These are phyloP conservation scores for Auriscalpium orientale DNA, from an alignment of 768 basidiomycete genomes.

Conservation along the genomic window DNA sequence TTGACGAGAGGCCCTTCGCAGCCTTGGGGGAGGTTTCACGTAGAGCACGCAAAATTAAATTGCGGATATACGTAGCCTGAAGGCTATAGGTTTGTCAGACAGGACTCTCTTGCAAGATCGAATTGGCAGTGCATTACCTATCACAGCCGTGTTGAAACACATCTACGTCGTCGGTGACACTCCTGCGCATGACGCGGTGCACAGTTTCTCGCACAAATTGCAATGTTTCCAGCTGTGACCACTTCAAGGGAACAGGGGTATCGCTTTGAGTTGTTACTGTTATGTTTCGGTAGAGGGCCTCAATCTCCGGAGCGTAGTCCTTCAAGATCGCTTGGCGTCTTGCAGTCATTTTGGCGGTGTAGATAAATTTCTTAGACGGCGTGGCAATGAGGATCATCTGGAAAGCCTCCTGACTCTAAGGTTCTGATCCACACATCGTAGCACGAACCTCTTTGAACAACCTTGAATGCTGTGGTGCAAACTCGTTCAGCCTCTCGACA, in stretches of 20 bases:
- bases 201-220: conserved; percentile 29
- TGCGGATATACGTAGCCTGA: conserved; percentile 22
- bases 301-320: conserved; percentile 35
- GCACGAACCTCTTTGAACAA: conserved; percentile 37
- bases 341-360: conserved; percentile 35
- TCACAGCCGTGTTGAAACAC: conserved; percentile 1
- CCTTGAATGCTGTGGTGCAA: conserved; percentile 38
- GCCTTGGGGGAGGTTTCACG: conserved; percentile 12
- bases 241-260: conserved; percentile 19
- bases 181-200: conserved; percentile 21
- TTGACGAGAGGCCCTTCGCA: conserved; percentile 9
- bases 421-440: neutral
- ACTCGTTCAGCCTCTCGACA: conserved; percentile 32
- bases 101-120: no score
- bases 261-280: conserved; percentile 26
- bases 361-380: conserved; percentile 33
- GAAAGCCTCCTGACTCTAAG: neutral
- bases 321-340: conserved; percentile 30
- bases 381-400: conserved; percentile 39
- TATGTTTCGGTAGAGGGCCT: conserved; percentile 27
- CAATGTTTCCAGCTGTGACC: conserved; percentile 16
- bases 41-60: conserved; percentile 18
- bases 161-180: conserved; percentile 18
- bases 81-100: conserved; percentile 8
- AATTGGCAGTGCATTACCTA: neutral